These are phyloP conservation scores for Bocquillonia castaneifolia DNA, from an alignment of 441 rosid species.

Conservation along the genomic window DNA sequence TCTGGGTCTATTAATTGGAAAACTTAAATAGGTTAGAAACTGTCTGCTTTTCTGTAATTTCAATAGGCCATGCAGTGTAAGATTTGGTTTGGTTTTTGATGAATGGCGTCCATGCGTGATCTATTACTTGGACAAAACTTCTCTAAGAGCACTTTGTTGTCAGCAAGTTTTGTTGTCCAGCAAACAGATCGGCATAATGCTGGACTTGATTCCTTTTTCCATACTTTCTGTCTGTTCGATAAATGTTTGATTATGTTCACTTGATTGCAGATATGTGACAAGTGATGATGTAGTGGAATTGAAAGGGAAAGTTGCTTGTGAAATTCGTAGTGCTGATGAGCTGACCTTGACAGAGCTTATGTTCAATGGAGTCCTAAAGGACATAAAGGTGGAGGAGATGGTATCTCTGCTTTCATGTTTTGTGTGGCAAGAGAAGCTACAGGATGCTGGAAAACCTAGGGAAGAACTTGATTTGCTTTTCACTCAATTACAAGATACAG, in stretches of 20 bases:
- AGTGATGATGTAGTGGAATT: conserved; percentile 76
- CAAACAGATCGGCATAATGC: neutral
- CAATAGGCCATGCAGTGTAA: neutral
- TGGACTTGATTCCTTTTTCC: neutral
- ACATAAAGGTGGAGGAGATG: conserved; percentile 83
- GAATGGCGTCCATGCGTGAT: neutral
- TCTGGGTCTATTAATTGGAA: no score
- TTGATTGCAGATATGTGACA: conserved; percentile 55
- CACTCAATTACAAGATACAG: conserved; percentile 81
- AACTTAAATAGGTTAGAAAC: no score
- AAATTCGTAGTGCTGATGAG: conserved; percentile 96
- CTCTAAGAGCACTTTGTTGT: neutral
- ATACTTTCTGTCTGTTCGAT: neutral
- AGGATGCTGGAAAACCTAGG: conserved; percentile 83
- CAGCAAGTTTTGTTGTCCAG: neutral
- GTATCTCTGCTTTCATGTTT: conserved; percentile 95
- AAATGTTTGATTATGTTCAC: neutral
- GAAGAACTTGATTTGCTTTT: conserved; percentile 90
- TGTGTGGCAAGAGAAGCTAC: conserved; percentile 94
- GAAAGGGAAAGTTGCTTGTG: conserved; percentile 97
- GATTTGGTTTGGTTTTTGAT: neutral
- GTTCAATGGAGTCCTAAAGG: conserved; percentile 86
- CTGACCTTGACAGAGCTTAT: conserved; percentile 85
- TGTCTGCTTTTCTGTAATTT: conserved; percentile 1
- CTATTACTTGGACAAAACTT: neutral